Base-by-base conservation (phyloP, 2,329 filamentous ascomycete genomes). In the Massarina eburnea region DNA sequence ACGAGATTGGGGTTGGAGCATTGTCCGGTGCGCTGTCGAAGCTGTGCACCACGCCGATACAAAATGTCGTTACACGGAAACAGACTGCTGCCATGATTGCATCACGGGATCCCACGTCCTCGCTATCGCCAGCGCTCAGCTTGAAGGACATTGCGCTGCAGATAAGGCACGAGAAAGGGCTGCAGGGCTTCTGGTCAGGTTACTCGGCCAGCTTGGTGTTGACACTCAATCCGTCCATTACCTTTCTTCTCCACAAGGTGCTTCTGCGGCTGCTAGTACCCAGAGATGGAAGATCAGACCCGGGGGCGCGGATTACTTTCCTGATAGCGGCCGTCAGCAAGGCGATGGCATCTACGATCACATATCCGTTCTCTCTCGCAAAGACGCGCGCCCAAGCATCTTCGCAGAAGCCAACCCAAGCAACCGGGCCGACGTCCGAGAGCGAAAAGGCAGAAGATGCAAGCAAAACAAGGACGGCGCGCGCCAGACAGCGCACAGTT, bases 341-440 rank as follows among this genome's bases (percentile, higher is more conserved):
- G 71, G 84, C 84, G 1, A 73, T 86, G 19, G 90, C 90, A 0
- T 89, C 85, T 7, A 79, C 82, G 0, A 73, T 91, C 46, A 95
- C 88, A 1, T 96, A 95, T 64, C 91, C 91, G 0, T 86, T 96
- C 67, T 88, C 88, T 45, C 83, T 91, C 22, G 89, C 89, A n/a
- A 92, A 92, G 72, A 83, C 88, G 2, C 79, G 89, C 20, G 80
- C 89, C 3, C 89, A 95, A 65, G 80, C 86, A 19, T 77, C 79
- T 1, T 68, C 66, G 20, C 70, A 63, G 34, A 67, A 71, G 43
- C 66, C 70, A 14, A 44, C 60, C 20, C 49, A 66, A 22, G 38
- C 47, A 1, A 43, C 46, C 8, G 62, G 66, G 6, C 60, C 64
- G 37, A 66, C 46, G 33, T 55, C 61, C 52, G 53, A 67, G 36